Percentiles rank a stretch among this genome's conserved stretches.
Conservation (phyloP, 768 basidiomycete species). For the Phylloporus sp. region DNA sequence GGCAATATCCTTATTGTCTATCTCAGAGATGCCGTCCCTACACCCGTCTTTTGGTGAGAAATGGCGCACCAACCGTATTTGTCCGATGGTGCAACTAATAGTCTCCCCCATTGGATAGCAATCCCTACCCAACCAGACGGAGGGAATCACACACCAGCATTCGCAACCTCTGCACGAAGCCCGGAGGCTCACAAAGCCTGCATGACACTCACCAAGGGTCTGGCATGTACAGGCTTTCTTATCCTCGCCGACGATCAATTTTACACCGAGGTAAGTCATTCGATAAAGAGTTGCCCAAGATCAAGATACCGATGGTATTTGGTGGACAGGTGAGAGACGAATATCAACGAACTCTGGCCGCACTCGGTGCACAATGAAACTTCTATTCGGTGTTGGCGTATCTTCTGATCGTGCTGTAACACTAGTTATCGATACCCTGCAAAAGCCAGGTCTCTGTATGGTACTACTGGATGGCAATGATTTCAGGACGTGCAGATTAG, state of each 20-base stretch:
- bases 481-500: constrained; percentile 20
- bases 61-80: neutral
- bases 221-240: constrained; percentile 59
- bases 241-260: constrained; percentile 56
- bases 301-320: neutral
- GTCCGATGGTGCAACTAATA: constrained; percentile 14
- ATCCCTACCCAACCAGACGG: constrained; percentile 69
- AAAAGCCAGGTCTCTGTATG: constrained; percentile 4
- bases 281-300: neutral
- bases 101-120: constrained; percentile 36
- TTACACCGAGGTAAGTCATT: constrained; percentile 41
- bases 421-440: constrained; percentile 14
- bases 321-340: constrained; percentile 23
- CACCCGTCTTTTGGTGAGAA: constrained; percentile 59
- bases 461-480: constrained; percentile 14
- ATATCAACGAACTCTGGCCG: constrained; percentile 12
- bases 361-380: neutral
- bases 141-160: constrained; percentile 72
- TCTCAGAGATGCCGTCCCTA: constrained; percentile 52
- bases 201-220: constrained; percentile 51
- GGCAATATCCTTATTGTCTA: constrained; percentile 13
- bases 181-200: constrained; percentile 58
- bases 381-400: neutral
- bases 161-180: constrained; percentile 55
- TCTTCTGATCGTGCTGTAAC: constrained; percentile 10